Base-by-base conservation (phyloP, 2,329 filamentous ascomycete genomes). In the Cladophialophora carrionii region DNA sequence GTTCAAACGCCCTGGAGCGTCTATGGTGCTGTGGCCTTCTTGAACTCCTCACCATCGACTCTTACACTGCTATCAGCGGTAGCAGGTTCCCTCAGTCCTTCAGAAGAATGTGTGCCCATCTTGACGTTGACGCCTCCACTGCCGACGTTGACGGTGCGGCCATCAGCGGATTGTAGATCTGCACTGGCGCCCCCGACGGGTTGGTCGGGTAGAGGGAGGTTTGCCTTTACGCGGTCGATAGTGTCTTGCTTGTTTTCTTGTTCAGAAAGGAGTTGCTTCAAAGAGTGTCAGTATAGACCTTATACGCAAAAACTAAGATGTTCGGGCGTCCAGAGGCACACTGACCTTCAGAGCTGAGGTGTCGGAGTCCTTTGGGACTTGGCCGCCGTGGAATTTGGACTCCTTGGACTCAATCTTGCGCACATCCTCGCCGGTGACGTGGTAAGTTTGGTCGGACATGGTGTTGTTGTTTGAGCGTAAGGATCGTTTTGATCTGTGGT, bases 151-250 rank as follows among this genome's bases (percentile, higher is more conserved):
- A 90, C 87, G 62, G 80, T 90, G 68, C 85, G 80, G 34, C 83
- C 83, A 72, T 94, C 90, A 57, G 84, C 81, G 0, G 88, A 91
- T 76, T 93, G 87, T 84, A 87, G 92, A 82, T 95, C 90, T 4
- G 89, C 90, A n/a, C 86, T 79, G n/a, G 78, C 80, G 41, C 68
- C 68, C 49, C 68, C 68, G 1, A 90, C 90, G 24, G 91, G 91
- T 70, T 93, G 83, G 1, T 94, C 90, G 20, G 91, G 91, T 57
- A 93, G 85, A 58, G 90, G 90, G 34, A 96, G 87, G 78, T 92
- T 91, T 76, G 87, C 79, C 79, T 88, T 83, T 73, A 83, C 83
- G 76, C 90, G 79, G 59, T 88, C 85, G 74, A 93, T 89, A 77
- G 89, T 81, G 62, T 88, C 81, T 69, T 81, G 75, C 77, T 90